Evolutionary conservation across 148 eudicot genomes (phyloP).

Genomic region (Rhododendron kiyosumense): DNA sequence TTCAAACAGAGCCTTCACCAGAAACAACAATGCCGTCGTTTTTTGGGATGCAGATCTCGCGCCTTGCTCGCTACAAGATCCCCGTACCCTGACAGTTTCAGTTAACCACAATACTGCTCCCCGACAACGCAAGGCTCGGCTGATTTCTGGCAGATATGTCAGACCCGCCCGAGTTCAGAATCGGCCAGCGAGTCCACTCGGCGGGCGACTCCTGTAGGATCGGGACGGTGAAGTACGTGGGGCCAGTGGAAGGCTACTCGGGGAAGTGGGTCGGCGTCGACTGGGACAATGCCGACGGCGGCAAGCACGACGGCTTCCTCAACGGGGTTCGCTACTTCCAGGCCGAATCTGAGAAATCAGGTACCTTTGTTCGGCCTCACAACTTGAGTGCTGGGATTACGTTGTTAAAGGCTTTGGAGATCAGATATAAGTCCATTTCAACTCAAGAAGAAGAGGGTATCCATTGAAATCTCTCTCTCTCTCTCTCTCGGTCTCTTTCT

Average conservation of each 20-base stretch:
- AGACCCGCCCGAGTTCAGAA: constrained; percentile 29
- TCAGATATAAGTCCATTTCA: constrained; percentile 52
- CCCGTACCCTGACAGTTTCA: too few species aligned
- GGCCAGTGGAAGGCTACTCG: constrained; percentile 59
- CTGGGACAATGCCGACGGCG: constrained; percentile 81
- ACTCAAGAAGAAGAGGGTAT: constrained; percentile 74
- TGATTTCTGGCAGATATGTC: constrained; percentile 5
- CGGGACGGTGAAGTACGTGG: constrained; percentile 75
- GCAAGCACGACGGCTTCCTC: constrained; percentile 77
- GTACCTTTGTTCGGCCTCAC: constrained; percentile 57
- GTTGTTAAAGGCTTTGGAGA: constrained; percentile 50
- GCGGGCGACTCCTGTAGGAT: constrained; percentile 42
- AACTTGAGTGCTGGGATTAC: constrained; percentile 61
- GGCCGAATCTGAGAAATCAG: constrained; percentile 45
- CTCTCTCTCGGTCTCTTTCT: neutral
- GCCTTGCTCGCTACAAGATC: too few species aligned
- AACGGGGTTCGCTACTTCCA: constrained; percentile 69
- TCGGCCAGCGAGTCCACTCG: constrained; percentile 69
- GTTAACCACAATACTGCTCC: too few species aligned
- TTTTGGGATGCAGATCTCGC: too few species aligned
- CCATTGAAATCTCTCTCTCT: neutral
- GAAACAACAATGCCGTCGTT: too few species aligned
- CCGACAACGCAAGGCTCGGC: neutral
- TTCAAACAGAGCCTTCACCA: too few species aligned
- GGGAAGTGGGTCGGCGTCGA: constrained; percentile 87